These are phyloP conservation scores for Aspergillus indologenus DNA, from an alignment of 495 filamentous ascomycete genomes.

Conservation along the genomic window DNA sequence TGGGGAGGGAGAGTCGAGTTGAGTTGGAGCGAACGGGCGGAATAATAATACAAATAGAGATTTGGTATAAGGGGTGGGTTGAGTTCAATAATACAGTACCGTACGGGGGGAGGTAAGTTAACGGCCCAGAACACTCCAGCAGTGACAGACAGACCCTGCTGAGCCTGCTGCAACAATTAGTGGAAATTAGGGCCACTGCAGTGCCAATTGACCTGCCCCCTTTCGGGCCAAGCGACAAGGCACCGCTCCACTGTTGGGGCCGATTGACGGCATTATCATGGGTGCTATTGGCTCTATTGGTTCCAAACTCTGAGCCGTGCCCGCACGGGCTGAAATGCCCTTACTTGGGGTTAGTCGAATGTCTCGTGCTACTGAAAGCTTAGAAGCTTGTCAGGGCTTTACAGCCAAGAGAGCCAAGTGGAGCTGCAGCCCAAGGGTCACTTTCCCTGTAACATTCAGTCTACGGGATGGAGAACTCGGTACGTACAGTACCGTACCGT, in stretches of 20 bases:
- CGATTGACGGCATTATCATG: no score
- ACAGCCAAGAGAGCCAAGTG: neutral
- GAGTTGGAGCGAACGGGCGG: conserved; percentile 1
- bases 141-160: conserved; percentile 15
- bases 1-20: no score
- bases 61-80: neutral
- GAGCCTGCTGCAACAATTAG: conserved; percentile 7
- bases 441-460: conserved; percentile 10
- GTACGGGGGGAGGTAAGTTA: no score
- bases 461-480: no score
- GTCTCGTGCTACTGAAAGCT: conserved; percentile 26
- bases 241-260: no score
- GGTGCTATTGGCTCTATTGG: conserved; percentile 3
- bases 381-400: conserved; percentile 25
- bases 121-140: conserved; percentile 8
- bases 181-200: no score
- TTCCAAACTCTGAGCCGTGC: conserved; percentile 12
- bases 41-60: conserved; percentile 7
- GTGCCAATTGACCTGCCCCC: no score
- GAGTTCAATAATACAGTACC: no score
- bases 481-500: no score
- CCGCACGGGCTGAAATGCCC: conserved; percentile 19
- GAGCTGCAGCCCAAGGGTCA: neutral
- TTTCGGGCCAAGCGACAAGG: conserved; percentile 6
- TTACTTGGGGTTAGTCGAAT: conserved; percentile 13